A percentile compares a stretch with the other conserved stretches of the same genome.
phyloP scores from a whole-genome alignment of 1,284 basidiomycete genomes.

The Xerocomus minutiporus region DNA sequence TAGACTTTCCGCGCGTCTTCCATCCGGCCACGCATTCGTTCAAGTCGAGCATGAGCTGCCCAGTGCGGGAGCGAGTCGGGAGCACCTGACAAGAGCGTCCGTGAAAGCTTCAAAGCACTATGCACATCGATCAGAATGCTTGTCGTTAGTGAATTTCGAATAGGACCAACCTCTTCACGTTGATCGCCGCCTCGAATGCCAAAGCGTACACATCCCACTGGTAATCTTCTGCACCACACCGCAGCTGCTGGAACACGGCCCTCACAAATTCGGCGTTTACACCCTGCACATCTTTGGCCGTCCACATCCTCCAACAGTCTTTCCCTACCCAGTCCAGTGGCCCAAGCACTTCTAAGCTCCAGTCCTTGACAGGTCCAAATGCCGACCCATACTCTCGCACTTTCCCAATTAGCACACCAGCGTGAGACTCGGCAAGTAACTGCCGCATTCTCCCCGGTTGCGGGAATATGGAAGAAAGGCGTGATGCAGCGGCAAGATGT shows the following conservation, averaged over 20 bases:
- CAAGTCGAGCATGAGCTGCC: slow-evolving; percentile 78
- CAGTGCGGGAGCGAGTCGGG: slow-evolving; percentile 71
- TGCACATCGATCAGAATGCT: slow-evolving; percentile 9
- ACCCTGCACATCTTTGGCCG: slow-evolving; percentile 42
- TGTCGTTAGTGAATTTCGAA: slow-evolving; percentile 3
- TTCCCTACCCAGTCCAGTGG: slow-evolving; percentile 50
- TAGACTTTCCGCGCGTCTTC: slow-evolving; percentile 84
- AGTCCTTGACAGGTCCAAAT: slow-evolving; percentile 65
- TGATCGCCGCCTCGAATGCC: slow-evolving; percentile 64
- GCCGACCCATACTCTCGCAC: slow-evolving; percentile 56
- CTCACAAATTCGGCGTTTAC: slow-evolving; percentile 48
- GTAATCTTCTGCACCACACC: slow-evolving; percentile 43
- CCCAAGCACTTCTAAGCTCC: slow-evolving; percentile 50
- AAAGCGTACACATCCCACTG: slow-evolving; percentile 63
- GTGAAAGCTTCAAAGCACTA: slow-evolving; percentile 74
- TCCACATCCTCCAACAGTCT: slow-evolving; percentile 46
- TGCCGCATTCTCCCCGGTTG: slow-evolving; percentile 28
- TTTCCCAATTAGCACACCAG: slow-evolving; percentile 61
- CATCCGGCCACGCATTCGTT: slow-evolving; percentile 64
- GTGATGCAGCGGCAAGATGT: slow-evolving; percentile 41
- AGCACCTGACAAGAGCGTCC: slow-evolving; percentile 57
- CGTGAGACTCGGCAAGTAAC: slow-evolving; percentile 51
- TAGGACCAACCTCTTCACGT: slow-evolving; percentile 52
- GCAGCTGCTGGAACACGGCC: slow-evolving; percentile 56
- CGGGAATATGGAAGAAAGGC: slow-evolving; percentile 54